Base-by-base conservation (phyloP, 768 basidiomycete species). In the Botryobasidium botryosum region DNA sequence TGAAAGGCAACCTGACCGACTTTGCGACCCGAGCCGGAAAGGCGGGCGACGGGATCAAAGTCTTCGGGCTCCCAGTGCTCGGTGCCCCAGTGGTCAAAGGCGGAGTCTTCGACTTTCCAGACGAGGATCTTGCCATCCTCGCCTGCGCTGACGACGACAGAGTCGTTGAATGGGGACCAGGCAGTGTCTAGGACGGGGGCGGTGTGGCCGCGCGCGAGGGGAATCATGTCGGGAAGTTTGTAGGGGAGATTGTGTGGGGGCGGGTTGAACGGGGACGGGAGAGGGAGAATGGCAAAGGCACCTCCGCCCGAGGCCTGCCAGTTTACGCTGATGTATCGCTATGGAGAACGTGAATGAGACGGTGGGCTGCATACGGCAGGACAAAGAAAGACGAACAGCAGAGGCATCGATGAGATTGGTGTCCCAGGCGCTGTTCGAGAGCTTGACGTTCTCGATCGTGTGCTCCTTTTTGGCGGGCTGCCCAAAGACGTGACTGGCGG, bases 1-100 rank as follows among this genome's bases (percentile, higher is more conserved):
- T 97, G 87, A 70, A 86, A 99, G 25, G 83, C 63, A 33, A 94
- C 82, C 56, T 96, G 92, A 0, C 92, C 92, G 49, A 92, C 75
- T 65, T 96, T 94, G 49, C 88, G 76, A 1, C 79, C 70, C 6
- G 79, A 82, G 10, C 69, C 84, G 54, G 77, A 76, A 63, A 86
- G 75, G 49, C 75, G 72, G 28, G 74, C 65, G n/a, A 87, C 75
- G 10, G 92, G 91, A 50, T 83, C 79, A 46, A 94, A 72, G 61
- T 96, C 88, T 31, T 65, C 62, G 1, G 85, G 79, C 3, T 68
- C 74, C 84, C 88, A 94, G 38, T 69, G 68, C 17, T 92, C 91
- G 31, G 66, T 64, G 26, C 77, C 77, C 88, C 90, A 94, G 6
- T 75, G 83, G 31, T 85, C 82, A 51, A 96, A 94, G 26, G 63